These are phyloP conservation scores for Chlamydomonas eustigma DNA, from an alignment of 139 green algal genomes.

Conservation along the genomic window DNA sequence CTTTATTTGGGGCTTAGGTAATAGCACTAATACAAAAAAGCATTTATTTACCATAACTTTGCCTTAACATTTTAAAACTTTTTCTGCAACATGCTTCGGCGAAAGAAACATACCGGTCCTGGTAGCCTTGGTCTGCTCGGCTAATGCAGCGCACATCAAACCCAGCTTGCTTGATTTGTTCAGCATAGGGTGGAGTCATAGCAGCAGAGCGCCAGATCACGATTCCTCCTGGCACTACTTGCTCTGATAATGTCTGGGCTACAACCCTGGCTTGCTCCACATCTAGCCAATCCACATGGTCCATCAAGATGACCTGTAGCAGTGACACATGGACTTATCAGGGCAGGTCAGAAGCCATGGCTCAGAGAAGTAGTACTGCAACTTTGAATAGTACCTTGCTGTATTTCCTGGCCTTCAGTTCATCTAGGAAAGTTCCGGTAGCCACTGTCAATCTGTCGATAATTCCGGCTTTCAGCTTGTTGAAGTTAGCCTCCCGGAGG, in stretches of 20 bases:
- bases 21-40: too few species aligned
- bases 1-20: too few species aligned
- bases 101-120: constrained; percentile 64
- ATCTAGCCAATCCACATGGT: constrained; percentile 95
- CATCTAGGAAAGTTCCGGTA: constrained; percentile 84
- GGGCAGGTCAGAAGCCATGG: not conserved
- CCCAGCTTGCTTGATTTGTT: constrained; percentile 74
- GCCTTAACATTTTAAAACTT: too few species aligned
- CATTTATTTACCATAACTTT: not conserved
- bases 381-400: constrained; percentile 58
- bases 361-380: not conserved
- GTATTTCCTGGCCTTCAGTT: constrained; percentile 84
- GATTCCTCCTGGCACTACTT: constrained; percentile 72
- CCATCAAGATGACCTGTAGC: constrained; percentile 94
- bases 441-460: constrained; percentile 44
- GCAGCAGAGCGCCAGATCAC: constrained; percentile 95
- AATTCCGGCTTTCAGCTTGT: constrained; percentile 60
- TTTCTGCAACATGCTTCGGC: too few species aligned
- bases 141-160: constrained; percentile 85
- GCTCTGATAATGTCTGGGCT: constrained; percentile 8
- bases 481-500: constrained; percentile 75
- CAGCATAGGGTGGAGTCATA: constrained; percentile 74
- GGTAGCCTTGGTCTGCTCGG: constrained; percentile 72
- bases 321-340: not conserved
- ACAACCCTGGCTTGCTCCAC: constrained; percentile 66